Evolutionary conservation across 2,329 filamentous ascomycete genomes (phyloP), one percentile per base, ranked within the genome.

Genomic region (Penicillium italicum): DNA sequence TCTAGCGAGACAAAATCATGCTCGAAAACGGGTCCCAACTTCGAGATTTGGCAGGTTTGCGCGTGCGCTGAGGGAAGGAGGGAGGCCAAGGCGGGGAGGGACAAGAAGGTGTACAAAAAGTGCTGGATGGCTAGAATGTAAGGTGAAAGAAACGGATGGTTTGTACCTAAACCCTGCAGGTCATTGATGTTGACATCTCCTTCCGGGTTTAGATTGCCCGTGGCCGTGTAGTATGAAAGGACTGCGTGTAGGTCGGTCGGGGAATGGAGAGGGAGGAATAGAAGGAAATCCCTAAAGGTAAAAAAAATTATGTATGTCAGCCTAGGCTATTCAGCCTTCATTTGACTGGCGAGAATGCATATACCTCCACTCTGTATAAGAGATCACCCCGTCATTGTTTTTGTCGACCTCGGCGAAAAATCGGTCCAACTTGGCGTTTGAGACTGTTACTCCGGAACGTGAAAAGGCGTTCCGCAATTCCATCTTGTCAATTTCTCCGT

Each of bases 361-460:
- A 76, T 85, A 97, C 93, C 93, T 87, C 94, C 94, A 97, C 81
- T 99, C 94, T 63, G 91, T 86, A 75, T 96, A 97, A 60, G 82
- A 91, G 65, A 97, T 96, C 61, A 80, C 79, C 2, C 91, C 91
- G 72, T 99, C 92, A 64, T 87, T 84, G 76, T 99, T 93, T 69
- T 84, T 82, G 72, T 99, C 94, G 66, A 99, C 88, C 71, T 96
- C 88, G 61, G 83, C 78, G 71, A 99, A 97, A 77, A 99, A 97
- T 60, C 86, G 83, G 61, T 90, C 84, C 43, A 99, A 78, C 68
- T 91, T 89, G 52, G 86, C 83, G 63, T 80, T 85, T 22, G 91
- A 88, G 12, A 97, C 87, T 9, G 85, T 82, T 48, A 99, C 80
- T 33, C 92, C 92, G 37, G 90, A 88, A 50, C 81, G 82, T 57